Conservation (phyloP, 1,139 yeast genomes). For the Pichia sp. region DNA sequence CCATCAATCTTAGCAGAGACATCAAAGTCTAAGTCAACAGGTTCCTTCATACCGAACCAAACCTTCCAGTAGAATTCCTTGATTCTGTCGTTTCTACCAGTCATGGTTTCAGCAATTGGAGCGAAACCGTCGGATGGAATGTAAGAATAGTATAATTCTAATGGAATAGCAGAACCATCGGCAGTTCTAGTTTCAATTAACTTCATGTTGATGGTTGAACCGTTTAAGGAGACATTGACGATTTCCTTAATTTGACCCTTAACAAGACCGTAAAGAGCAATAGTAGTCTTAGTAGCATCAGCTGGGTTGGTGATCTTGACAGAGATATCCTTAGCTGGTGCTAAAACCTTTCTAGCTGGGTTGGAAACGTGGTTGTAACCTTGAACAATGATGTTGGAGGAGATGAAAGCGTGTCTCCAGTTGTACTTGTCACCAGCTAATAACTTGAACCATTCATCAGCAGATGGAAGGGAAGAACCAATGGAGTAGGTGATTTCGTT, state of each 20-base stretch:
- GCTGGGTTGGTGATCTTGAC: conserved; percentile 61
- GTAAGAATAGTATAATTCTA: conserved; percentile 77
- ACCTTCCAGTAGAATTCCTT: conserved; percentile 96
- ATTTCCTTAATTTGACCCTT: conserved; percentile 73
- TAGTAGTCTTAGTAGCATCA: conserved; percentile 52
- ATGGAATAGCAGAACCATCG: conserved; percentile 68
- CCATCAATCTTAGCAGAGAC: conserved; percentile 71
- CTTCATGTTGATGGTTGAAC: conserved; percentile 58
- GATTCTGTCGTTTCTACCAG: conserved; percentile 88
- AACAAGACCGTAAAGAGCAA: conserved; percentile 67
- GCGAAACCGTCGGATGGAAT: conserved; percentile 89
- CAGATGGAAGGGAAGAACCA: conserved; percentile 47
- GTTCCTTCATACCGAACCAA: conserved; percentile 78
- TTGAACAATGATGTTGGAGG: conserved; percentile 80
- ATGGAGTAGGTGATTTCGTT: conserved; percentile 39
- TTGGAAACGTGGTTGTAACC: conserved; percentile 76
- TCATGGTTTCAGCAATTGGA: conserved; percentile 89
- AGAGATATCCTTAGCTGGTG: conserved; percentile 64
- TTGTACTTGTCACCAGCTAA: conserved; percentile 76
- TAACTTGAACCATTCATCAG: conserved; percentile 69
- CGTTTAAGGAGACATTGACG: conserved; percentile 53
- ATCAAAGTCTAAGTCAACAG: conserved; percentile 56
- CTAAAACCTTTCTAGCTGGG: conserved; percentile 75
- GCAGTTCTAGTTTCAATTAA: conserved; percentile 90
- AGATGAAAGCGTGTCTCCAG: conserved; percentile 92